Percentiles rank a stretch among this genome's conserved stretches.
Conservation (phyloP, 257 asterid genomes). For the Nicotiana attenuata region DNA sequence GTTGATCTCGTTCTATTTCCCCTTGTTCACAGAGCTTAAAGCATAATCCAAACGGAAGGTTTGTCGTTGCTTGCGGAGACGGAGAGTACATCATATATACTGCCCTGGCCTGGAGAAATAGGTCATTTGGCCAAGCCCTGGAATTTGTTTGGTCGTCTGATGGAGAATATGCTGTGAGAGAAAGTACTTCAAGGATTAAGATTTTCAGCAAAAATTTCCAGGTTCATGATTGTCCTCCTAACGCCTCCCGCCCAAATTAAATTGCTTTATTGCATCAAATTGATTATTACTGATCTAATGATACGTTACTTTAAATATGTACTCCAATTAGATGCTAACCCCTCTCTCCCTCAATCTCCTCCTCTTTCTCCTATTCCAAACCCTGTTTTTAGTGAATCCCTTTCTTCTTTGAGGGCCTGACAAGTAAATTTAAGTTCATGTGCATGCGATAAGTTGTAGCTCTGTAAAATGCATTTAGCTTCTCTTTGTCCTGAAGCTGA, state of each 20-base stretch:
- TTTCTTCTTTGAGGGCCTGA: background rate
- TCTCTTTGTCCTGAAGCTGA: background rate
- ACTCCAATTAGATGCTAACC: background rate
- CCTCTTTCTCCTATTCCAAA: background rate
- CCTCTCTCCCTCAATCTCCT: background rate
- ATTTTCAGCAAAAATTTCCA: slow-evolving; percentile 69
- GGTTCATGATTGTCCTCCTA: slow-evolving; percentile 35
- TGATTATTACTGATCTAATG: background rate
- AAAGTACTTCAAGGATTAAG: slow-evolving; percentile 90
- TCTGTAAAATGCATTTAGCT: slow-evolving; percentile 2
- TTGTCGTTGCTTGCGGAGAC: slow-evolving; percentile 96
- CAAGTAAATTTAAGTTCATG: background rate
- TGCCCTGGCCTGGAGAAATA: slow-evolving; percentile 97
- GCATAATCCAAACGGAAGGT: slow-evolving; percentile 98
- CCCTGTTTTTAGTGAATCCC: background rate
- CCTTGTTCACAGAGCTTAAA: slow-evolving; percentile 61
- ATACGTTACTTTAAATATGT: background rate
- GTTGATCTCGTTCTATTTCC: background rate
- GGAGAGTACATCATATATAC: slow-evolving; percentile 95
- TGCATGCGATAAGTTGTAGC: background rate
- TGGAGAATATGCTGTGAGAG: slow-evolving; percentile 97
- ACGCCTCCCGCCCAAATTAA: background rate
- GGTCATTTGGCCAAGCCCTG: slow-evolving; percentile 92
- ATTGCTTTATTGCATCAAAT: background rate
- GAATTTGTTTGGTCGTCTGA: slow-evolving; percentile 97